Percentiles rank a stretch among this genome's conserved stretches.
Evolutionary conservation across 2,329 filamentous ascomycete species (phyloP).

Genomic region (Colletotrichum australisinense): DNA sequence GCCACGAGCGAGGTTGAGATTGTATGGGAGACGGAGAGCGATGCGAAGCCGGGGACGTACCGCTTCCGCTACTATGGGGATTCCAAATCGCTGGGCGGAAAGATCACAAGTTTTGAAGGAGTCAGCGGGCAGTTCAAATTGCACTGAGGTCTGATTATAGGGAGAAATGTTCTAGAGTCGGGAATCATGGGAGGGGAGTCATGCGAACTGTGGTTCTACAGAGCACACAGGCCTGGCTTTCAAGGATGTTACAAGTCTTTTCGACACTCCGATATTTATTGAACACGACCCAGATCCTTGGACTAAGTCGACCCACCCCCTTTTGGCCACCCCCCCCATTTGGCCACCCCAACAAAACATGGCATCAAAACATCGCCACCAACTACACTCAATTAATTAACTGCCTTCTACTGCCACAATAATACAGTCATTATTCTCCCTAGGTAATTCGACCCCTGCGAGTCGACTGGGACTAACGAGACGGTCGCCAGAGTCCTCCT

Average conservation of each 20-base stretch:
- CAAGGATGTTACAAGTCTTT: not conserved
- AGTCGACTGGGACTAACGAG: no score
- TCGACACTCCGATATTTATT: not conserved
- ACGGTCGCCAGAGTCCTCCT: no score
- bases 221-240: not conserved
- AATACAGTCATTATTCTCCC: no score
- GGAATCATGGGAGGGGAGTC: not conserved
- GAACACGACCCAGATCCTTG: not conserved
- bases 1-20: conserved; percentile 82
- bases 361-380: no score
- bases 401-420: no score
- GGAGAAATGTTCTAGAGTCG: not conserved
- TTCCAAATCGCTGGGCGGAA: conserved; percentile 72
- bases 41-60: conserved; percentile 72
- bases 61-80: conserved; percentile 86
- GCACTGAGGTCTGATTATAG: not conserved
- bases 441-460: no score
- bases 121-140: conserved; percentile 64
- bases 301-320: no score
- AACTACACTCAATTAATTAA: no score
- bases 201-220: not conserved
- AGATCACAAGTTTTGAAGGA: conserved; percentile 76
- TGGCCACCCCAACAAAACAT: no score
- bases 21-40: conserved; percentile 80
- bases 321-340: no score